Percentiles rank a stretch among this genome's conserved stretches.
phyloP scores from a whole-genome alignment of 192 early-diverging fungal species.

The Physocladia obscura region DNA sequence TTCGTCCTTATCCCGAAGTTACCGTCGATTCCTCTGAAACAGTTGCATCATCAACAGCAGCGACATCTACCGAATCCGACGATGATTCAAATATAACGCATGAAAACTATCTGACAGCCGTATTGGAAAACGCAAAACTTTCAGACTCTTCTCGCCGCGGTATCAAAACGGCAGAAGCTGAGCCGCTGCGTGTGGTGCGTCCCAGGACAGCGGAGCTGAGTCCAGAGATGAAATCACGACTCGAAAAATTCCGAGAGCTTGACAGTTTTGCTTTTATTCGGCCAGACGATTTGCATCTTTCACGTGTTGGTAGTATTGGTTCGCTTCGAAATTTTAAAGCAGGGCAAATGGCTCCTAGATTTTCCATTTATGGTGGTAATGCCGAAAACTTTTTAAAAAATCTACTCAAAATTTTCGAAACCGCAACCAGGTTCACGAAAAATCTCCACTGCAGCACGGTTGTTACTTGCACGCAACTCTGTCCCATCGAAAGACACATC shows the following conservation, averaged over 20 bases:
- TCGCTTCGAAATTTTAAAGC: no score
- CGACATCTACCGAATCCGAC: background rate
- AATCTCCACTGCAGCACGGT: slow-evolving; percentile 14
- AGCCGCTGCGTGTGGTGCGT: background rate
- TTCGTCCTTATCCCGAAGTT: background rate
- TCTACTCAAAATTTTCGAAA: no score
- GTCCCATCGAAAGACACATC: no score
- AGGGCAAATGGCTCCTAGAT: no score
- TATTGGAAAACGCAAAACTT: background rate
- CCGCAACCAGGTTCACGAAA: background rate
- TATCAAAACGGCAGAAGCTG: background rate
- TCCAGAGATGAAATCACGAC: slow-evolving; percentile 9
- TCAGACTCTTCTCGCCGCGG: background rate
- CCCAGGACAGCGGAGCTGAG: slow-evolving; percentile 28
- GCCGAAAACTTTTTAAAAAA: no score
- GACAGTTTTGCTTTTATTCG: slow-evolving; percentile 21
- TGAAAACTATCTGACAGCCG: no score
- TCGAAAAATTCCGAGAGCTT: slow-evolving; percentile 23
- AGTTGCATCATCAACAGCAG: background rate
- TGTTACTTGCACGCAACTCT: slow-evolving; percentile 6
- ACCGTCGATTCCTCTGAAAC: background rate
- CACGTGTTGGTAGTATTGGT: background rate
- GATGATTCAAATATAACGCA: no score
- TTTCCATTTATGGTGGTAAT: no score
- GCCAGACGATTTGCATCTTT: background rate